Conservation (phyloP, 2,329 filamentous ascomycete species). For the Claviceps sp. region DNA sequence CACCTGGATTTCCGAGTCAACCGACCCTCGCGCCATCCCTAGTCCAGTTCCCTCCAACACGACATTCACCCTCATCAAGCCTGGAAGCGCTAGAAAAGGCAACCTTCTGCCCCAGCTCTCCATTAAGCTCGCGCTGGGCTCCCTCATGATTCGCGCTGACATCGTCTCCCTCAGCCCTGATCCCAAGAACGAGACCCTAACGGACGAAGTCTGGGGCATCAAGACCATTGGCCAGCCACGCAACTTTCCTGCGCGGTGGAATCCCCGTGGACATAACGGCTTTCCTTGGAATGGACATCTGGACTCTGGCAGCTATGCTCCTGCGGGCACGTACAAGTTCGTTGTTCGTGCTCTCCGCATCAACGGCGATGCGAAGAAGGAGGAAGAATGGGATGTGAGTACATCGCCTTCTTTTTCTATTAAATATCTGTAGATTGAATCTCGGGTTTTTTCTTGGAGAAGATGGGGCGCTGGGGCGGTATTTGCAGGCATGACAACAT, state of each 20-base stretch:
- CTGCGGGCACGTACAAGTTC: slow-evolving; percentile 36
- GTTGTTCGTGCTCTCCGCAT: slow-evolving; percentile 34
- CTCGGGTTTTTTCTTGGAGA: no score
- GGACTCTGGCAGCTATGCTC: slow-evolving; percentile 31
- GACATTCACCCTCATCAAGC: slow-evolving; percentile 28
- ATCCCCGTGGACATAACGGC: slow-evolving; percentile 13
- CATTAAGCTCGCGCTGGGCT: slow-evolving; percentile 31
- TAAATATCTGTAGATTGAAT: slow-evolving; percentile 18
- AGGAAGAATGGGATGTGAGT: slow-evolving; percentile 32
- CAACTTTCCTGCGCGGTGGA: slow-evolving; percentile 25
- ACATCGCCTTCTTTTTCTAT: slow-evolving; percentile 17
- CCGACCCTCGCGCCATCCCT: not conserved
- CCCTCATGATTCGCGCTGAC: slow-evolving; percentile 28
- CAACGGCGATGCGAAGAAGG: slow-evolving; percentile 31
- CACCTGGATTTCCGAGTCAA: slow-evolving; percentile 20
- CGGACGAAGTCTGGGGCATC: slow-evolving; percentile 22
- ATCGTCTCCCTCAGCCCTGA: slow-evolving; percentile 24
- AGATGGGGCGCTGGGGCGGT: no score
- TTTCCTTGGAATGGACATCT: slow-evolving; percentile 33
- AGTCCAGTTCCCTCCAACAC: slow-evolving; percentile 18
- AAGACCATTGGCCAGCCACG: slow-evolving; percentile 28
- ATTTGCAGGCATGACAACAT: no score
- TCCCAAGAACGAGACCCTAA: slow-evolving; percentile 11
- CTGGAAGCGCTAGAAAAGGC: slow-evolving; percentile 20
- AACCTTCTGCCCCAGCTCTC: slow-evolving; percentile 26